Base-by-base conservation (phyloP, 1,284 basidiomycete genomes). In the Vanrija humicola region DNA sequence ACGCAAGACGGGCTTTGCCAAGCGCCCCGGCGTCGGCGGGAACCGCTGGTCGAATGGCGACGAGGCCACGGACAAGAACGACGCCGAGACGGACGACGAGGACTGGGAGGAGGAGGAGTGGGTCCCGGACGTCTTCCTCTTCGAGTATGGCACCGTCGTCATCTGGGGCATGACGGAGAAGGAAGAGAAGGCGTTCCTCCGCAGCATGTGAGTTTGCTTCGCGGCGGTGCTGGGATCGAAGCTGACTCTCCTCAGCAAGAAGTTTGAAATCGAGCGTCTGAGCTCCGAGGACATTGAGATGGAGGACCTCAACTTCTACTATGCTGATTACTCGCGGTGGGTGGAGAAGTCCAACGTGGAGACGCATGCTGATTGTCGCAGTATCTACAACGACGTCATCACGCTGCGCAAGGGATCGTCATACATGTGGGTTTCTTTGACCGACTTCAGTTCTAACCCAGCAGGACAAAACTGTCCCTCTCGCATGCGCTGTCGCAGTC, bases 301-400 rank as follows among this genome's bases (percentile, higher is more conserved):
- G 86, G 94, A 97, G 79, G 94, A 98, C 69, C 80, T 98, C 45
- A 96, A 96, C 75, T 97, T 88, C 77, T 98, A 98, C 70, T 93
- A 95, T 67, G 93, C 93, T 16, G 93, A 95, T 73, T 97, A 97
- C 73, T 92, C 89, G 73, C 85, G 90, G 90, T 89, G 72, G 60
- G 83, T 18, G 29, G 6, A 12, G 38, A 12, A 5, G 19, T 1
- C 16, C 10, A 3, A 16, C 6, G 12, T 18, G 5, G 23, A 10
- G 16, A 6, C 12, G 23, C n/a, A 38, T 8, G 40, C 49, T 56
- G 43, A 59, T 48, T 6, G 61, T 34, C 34, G 8, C 64, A 91
- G 91, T 64, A 97, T 97, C 72, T 98, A 95, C 78, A 97, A 98
- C 79, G 94, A 98, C 76, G 94, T 98, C 46, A 97, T 98, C 62